Base-by-base conservation (phyloP, 768 basidiomycete genomes). In the Podaxis carcinomalis region DNA sequence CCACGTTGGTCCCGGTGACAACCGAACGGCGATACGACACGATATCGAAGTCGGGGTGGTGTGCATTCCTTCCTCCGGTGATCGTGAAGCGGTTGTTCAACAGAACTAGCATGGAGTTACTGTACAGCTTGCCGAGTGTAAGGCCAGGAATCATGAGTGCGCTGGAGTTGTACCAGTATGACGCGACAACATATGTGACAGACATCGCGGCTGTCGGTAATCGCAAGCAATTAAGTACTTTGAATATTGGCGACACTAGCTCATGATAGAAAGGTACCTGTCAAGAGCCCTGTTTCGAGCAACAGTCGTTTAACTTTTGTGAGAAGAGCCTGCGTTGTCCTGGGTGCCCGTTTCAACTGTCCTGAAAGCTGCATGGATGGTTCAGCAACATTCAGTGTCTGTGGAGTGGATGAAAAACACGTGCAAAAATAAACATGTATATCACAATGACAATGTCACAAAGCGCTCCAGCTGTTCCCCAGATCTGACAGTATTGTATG, bases 41-140 rank as follows among this genome's bases (percentile, higher is more conserved):
- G 35, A 58, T 25, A 37, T 58, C 57, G 11, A 39, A 51, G 19
- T 49, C 46, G 1, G 49, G 47, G n/a, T 50, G 47, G 19, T 36
- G 21, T 19, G 47, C n/a, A 19, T 58, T 58, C 21, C 57, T 25
- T 19, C 57, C 57, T 9, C 49, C 49, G 3, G 14, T 4, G 19
- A 58, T 58, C 2, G 21, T 50, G 21, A 50, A 50, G 7, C 57
- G 57, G 37, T 58, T 58, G 46, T 58, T 58, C 10, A 58, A 25
- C 21, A 58, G 36, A 23, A 58, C 57, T 3, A 58, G 47, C 36
- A 58, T 58, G 10, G 57, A 49, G 47, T 32, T 39, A 21, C 47
- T 32, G 9, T 49, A 58, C 4, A 58, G 32, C n/a, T 57, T 57
- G 40, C 44, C 44, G 25, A 57, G 42, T 4, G 56, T 27, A 19